A percentile compares a stretch with the other conserved stretches of the same genome.
Conservation (phyloP, 2,329 filamentous ascomycete genomes). For the Fusarium gaditjirri region DNA sequence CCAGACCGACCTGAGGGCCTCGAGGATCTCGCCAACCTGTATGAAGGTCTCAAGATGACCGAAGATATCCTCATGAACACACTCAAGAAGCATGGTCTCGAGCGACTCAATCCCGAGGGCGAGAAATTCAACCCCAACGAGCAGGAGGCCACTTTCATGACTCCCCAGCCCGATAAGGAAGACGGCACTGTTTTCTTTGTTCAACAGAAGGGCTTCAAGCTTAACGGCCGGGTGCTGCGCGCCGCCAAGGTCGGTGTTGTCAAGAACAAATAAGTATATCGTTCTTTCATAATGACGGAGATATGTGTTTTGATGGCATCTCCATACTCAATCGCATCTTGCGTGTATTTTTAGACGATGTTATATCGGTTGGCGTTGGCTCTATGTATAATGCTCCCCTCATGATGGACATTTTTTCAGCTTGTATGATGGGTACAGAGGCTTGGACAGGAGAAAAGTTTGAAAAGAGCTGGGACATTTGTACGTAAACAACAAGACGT, state of each 20-base stretch:
- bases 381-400: slow-evolving; percentile 59
- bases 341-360: slow-evolving; percentile 50
- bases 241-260: slow-evolving; percentile 97
- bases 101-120: slow-evolving; percentile 83
- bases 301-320: background rate
- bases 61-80: slow-evolving; percentile 88
- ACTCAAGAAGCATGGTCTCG: slow-evolving; percentile 92
- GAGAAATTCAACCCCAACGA: slow-evolving; percentile 96
- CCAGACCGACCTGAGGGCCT: slow-evolving; percentile 62
- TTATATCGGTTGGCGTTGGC: slow-evolving; percentile 50
- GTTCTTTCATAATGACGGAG: slow-evolving; percentile 16
- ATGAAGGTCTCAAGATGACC: slow-evolving; percentile 95
- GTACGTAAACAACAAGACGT: slow-evolving; percentile 39
- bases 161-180: slow-evolving; percentile 86
- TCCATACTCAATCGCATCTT: slow-evolving; percentile 28
- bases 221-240: slow-evolving; percentile 89
- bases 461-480: slow-evolving; percentile 36
- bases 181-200: slow-evolving; percentile 90
- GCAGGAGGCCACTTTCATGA: slow-evolving; percentile 97
- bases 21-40: slow-evolving; percentile 81
- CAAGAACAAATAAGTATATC: slow-evolving; percentile 72
- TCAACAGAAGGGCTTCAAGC: slow-evolving; percentile 94
- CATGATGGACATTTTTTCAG: slow-evolving; percentile 49
- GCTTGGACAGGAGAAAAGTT: slow-evolving; percentile 35
- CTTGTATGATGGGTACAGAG: slow-evolving; percentile 36